Conservation (phyloP, 2,329 filamentous ascomycete genomes). For the Fusarium caatingaense region DNA sequence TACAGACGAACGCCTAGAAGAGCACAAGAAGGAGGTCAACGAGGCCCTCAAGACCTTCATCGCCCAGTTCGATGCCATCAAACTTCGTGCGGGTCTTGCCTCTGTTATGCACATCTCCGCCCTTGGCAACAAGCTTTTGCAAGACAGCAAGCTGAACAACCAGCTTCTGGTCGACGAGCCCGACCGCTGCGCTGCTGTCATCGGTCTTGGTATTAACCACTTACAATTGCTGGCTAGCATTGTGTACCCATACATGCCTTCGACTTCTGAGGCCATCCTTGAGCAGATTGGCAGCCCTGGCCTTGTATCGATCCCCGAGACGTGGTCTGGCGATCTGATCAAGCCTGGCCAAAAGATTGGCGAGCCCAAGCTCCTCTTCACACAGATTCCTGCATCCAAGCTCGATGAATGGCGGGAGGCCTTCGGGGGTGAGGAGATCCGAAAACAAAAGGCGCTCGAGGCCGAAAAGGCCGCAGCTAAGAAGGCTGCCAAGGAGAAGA, state of each 20-base stretch:
- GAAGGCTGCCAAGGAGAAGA: slow-evolving; percentile 62
- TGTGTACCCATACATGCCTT: slow-evolving; percentile 86
- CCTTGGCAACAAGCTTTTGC: slow-evolving; percentile 62
- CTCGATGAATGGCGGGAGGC: slow-evolving; percentile 83
- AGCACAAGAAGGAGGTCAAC: slow-evolving; percentile 72
- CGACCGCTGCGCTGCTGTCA: slow-evolving; percentile 65
- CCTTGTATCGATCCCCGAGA: slow-evolving; percentile 70
- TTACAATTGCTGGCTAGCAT: slow-evolving; percentile 84
- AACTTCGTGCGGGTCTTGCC: slow-evolving; percentile 74
- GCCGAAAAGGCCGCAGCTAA: slow-evolving; percentile 63
- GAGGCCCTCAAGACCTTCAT: slow-evolving; percentile 74
- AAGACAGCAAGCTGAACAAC: slow-evolving; percentile 66
- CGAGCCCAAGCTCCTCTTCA: slow-evolving; percentile 82
- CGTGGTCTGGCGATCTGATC: slow-evolving; percentile 71
- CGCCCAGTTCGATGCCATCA: slow-evolving; percentile 75
- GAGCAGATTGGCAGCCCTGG: slow-evolving; percentile 74
- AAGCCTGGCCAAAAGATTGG: slow-evolving; percentile 83
- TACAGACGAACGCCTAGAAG: slow-evolving; percentile 65
- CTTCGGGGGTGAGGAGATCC: slow-evolving; percentile 74
- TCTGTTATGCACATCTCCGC: slow-evolving; percentile 75
- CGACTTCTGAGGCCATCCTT: slow-evolving; percentile 79
- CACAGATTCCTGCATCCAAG: slow-evolving; percentile 84
- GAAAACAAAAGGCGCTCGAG: slow-evolving; percentile 74
- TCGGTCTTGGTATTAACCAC: slow-evolving; percentile 85
- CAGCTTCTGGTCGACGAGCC: slow-evolving; percentile 65